Evolutionary conservation across 495 filamentous ascomycete species (phyloP), one percentile per base, ranked within the genome.

Genomic region (Wilcoxina mikolae): DNA sequence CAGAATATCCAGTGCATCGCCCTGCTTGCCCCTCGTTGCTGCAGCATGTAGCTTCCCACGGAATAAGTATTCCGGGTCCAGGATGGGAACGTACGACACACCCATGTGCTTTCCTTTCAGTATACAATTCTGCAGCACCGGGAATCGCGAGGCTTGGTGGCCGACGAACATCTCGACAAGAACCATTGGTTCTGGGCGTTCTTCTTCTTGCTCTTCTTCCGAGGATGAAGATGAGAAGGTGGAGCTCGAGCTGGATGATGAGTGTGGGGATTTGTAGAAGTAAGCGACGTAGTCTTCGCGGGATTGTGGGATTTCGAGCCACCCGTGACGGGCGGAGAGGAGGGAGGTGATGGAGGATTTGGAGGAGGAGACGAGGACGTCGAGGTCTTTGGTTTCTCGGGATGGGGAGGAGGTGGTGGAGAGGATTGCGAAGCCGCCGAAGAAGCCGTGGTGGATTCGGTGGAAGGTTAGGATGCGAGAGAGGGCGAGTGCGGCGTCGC

Each of bases 301-400:
- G 31, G 44, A 53, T 52, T 67, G 65, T 0, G 64, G 65, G 18
- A 67, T 66, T 22, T 67, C 64, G 12, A 67, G 50, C 60, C 60
- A 67, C 17, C 58, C 64, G 5, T 56, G 60, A 12, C 55, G 56
- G 25, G 51, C 46, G 7, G 56, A 54, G 26, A 67, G 65, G 25
- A 67, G 56, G 5, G 49, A 51, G 38, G 35, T 55, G 22, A 65
- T 65, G 3, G 57, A 58, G 11, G 61, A 46, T 56, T 65, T 65
- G 3, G 60, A 54, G 25, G 64, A 60, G 10, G 60, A 57, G 17
- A 67, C 64, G 17, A 67, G 60, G 44, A 67, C 58, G 31, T 67
- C 65, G 22, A 67, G 58, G 58, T 67, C 65, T 57, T 67, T 67
- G n/a, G 65, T 64, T 55, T 67, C 65, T 18, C 65, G 65, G 28